Conservation (phyloP, 2,329 filamentous ascomycete species). For the Verticillium longisporum region DNA sequence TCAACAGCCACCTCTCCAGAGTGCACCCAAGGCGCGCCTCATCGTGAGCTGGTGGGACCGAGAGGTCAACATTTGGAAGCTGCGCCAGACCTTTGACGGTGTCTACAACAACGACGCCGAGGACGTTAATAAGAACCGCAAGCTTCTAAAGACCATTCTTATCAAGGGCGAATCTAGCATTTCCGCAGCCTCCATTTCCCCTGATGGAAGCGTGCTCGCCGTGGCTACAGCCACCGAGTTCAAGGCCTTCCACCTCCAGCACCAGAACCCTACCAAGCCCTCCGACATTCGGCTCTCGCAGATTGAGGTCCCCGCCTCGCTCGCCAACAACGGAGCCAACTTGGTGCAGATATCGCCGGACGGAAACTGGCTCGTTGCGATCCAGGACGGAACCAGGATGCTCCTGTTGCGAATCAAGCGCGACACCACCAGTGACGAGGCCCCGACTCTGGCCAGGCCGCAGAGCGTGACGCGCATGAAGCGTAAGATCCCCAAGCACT, state of each 20-base stretch:
- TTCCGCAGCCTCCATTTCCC: slow-evolving; percentile 64
- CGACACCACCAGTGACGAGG: slow-evolving; percentile 10
- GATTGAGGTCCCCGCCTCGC: slow-evolving; percentile 52
- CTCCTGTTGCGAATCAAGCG: slow-evolving; percentile 39
- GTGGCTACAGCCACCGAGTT: slow-evolving; percentile 68
- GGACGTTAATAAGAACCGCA: slow-evolving; percentile 47
- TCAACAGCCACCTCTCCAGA: slow-evolving; percentile 66
- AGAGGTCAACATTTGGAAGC: slow-evolving; percentile 75
- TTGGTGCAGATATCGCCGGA: slow-evolving; percentile 64
- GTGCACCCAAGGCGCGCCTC: slow-evolving; percentile 66
- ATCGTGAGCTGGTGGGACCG: slow-evolving; percentile 90
- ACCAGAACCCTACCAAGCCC: slow-evolving; percentile 38
- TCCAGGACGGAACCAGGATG: slow-evolving; percentile 55
- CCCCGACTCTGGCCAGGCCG: slow-evolving; percentile 24
- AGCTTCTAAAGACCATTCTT: slow-evolving; percentile 63
- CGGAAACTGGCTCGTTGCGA: slow-evolving; percentile 59
- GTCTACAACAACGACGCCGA: slow-evolving; percentile 32
- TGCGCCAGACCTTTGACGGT: slow-evolving; percentile 38
- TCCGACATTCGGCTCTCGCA: slow-evolving; percentile 66
- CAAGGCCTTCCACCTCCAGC: slow-evolving; percentile 68
- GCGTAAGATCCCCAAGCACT: slow-evolving; percentile 46
- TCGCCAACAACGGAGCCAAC: slow-evolving; percentile 59
- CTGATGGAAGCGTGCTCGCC: slow-evolving; percentile 66
- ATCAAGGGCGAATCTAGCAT: slow-evolving; percentile 75
- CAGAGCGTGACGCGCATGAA: slow-evolving; percentile 45